Evolutionary conservation across 768 basidiomycete species (phyloP), one percentile per base, ranked within the genome.

Genomic region (Calocybe cyanea): DNA sequence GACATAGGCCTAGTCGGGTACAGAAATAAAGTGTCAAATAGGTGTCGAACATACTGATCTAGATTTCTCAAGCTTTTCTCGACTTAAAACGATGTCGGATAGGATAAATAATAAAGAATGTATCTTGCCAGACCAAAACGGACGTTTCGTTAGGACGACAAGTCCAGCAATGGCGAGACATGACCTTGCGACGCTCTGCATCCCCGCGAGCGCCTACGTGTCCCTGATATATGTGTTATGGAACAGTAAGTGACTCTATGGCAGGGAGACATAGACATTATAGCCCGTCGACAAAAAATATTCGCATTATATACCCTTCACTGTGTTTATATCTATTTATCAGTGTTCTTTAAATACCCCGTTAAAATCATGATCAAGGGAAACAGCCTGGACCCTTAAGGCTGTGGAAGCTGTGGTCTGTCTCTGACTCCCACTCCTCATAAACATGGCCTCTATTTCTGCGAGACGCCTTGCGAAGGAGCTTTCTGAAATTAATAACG

Each of bases 191-290:
- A 55, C 65, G 30, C 53, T 84, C 80, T 84, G 62, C 70, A 71
- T 84, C 78, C 66, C 77, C 77, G 64, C 81, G 81, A 84, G 81
- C 81, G 80, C 81, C 76, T 83, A 73, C 60, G 63, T 52, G 57
- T 68, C 71, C 69, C 68, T 75, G 63, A 53, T 55, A 35, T 28
- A 52, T 56, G 31, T 54, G 49, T 58, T 60, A 50, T 58, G 51
- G 72, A 70, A 74, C 38, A 62, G 66, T 75, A 83, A 72, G 82
- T 81, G 82, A 84, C 82, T 84, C 82, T 84, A 82, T 73, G 54
- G 80, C 75, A 58, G 73, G 66, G 78, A 83, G 71, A 61, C 61
- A 58, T n/a, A 67, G 68, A 70, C 67, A 68, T 71, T 63, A 47
- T 43, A 56, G 33, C 48, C 30, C 36, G 38, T 7, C 19, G 43